phyloP scores from a whole-genome alignment of 1,139 yeast species.

The Suzukiozyma palmioleophila region DNA sequence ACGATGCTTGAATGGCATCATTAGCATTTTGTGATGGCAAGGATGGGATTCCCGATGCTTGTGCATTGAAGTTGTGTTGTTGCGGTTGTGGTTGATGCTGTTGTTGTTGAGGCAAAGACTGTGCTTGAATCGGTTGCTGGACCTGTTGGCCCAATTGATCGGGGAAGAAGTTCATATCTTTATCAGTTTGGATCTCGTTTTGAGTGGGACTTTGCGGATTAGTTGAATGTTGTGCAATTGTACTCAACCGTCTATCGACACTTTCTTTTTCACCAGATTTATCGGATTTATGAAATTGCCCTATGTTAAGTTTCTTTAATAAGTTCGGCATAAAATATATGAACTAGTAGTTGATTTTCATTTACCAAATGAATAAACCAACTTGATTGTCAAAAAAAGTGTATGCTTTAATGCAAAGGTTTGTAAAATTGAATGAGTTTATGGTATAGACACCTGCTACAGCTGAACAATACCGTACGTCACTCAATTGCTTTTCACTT shows the following conservation, averaged over 20 bases:
- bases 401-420: too few species aligned
- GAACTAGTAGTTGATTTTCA: neutral
- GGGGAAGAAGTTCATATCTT: slow-evolving; percentile 11
- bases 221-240: slow-evolving; percentile 4
- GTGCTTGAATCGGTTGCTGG: slow-evolving; percentile 9
- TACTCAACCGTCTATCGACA: slow-evolving; percentile 3
- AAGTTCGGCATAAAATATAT: slow-evolving; percentile 16
- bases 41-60: slow-evolving; percentile 6
- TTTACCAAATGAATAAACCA: neutral
- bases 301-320: slow-evolving; percentile 19
- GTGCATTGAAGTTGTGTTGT: slow-evolving; percentile 7
- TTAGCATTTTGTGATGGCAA: slow-evolving; percentile 9
- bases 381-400: too few species aligned
- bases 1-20: slow-evolving; percentile 28
- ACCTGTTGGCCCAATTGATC: slow-evolving; percentile 11
- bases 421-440: too few species aligned
- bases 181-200: slow-evolving; percentile 8
- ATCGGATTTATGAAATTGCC: slow-evolving; percentile 11
- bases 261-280: neutral
- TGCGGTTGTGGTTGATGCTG: slow-evolving; percentile 8
- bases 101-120: slow-evolving; percentile 6
- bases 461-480: too few species aligned
- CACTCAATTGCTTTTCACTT: too few species aligned
- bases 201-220: slow-evolving; percentile 6
- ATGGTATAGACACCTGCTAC: too few species aligned